Conservation (phyloP, 2,329 filamentous ascomycete species). For the Bimuria novae-zelandiae region DNA sequence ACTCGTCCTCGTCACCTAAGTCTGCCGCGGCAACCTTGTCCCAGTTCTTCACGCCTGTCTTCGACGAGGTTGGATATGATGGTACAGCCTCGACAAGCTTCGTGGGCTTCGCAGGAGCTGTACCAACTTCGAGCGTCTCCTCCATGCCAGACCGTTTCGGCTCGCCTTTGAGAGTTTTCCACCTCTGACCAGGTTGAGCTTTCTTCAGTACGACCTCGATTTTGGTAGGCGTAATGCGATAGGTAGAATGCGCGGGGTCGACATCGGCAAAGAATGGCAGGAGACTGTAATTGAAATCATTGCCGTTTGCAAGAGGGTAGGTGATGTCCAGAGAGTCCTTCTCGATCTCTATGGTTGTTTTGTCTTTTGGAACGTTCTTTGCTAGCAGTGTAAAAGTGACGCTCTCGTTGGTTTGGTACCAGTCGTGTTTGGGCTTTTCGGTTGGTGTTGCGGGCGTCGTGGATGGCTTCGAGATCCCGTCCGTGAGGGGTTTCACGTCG, state of each 20-base stretch:
- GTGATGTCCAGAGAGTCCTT: conserved; percentile 58
- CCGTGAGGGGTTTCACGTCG: not conserved
- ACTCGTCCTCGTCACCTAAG: conserved; percentile 58
- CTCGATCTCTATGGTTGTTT: conserved; percentile 58
- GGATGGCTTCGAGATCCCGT: conserved; percentile 26
- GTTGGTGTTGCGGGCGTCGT: conserved; percentile 48
- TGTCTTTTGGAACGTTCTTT: conserved; percentile 65
- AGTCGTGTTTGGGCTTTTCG: conserved; percentile 69
- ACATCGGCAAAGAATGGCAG: conserved; percentile 71
- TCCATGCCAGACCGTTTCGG: conserved; percentile 8
- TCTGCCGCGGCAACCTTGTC: conserved; percentile 70
- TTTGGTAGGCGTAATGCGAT: conserved; percentile 74
- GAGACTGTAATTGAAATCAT: conserved; percentile 65
- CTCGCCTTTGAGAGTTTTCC: conserved; percentile 62
- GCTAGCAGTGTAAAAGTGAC: conserved; percentile 69
- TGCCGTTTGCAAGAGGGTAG: conserved; percentile 60
- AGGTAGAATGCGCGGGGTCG: conserved; percentile 63
- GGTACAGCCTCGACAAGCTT: conserved; percentile 50
- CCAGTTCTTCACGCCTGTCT: conserved; percentile 86
- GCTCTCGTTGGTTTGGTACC: conserved; percentile 67
- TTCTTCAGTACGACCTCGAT: conserved; percentile 78
- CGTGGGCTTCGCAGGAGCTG: conserved; percentile 19
- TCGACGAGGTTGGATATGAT: conserved; percentile 84
- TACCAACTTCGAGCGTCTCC: conserved; percentile 22
- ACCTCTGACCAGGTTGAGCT: conserved; percentile 66